A percentile compares a stretch with the other conserved stretches of the same genome.
These are phyloP conservation scores for Umbilicus rupestris DNA, from an alignment of 164 flowering plant genomes.

Conservation along the genomic window DNA sequence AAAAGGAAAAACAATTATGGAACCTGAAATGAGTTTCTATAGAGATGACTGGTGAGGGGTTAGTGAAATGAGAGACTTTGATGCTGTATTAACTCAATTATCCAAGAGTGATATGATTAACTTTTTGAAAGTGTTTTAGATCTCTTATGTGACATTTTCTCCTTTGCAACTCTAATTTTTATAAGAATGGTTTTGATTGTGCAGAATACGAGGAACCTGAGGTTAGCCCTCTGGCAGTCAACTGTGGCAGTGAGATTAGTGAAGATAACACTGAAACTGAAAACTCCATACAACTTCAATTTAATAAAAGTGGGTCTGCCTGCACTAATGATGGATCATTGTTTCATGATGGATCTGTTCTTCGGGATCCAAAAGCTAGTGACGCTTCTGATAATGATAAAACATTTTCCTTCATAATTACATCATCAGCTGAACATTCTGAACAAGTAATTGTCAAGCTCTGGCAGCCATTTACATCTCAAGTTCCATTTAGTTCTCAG, in stretches of 20 bases:
- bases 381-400: conserved; percentile 30
- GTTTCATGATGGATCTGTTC: conserved; percentile 12
- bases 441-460: conserved; percentile 24
- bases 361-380: conserved; percentile 21
- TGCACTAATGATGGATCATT: not conserved
- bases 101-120: not conserved
- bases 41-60: not conserved
- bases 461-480: conserved; percentile 16
- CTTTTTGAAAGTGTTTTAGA: not conserved
- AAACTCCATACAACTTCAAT: not conserved
- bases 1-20: not conserved
- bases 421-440: conserved; percentile 30
- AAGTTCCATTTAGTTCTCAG: not conserved
- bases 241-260: not conserved
- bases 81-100: not conserved
- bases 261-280: not conserved
- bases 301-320: not conserved
- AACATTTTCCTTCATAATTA: conserved; percentile 49
- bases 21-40: not conserved
- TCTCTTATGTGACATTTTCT: not conserved
- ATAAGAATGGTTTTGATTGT: not conserved
- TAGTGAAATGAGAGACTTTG: not conserved
- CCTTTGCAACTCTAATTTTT: not conserved
- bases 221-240: not conserved
- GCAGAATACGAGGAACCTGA: not conserved